Base-by-base conservation (phyloP, 495 filamentous ascomycete species). In the Xylaria cubensis region DNA sequence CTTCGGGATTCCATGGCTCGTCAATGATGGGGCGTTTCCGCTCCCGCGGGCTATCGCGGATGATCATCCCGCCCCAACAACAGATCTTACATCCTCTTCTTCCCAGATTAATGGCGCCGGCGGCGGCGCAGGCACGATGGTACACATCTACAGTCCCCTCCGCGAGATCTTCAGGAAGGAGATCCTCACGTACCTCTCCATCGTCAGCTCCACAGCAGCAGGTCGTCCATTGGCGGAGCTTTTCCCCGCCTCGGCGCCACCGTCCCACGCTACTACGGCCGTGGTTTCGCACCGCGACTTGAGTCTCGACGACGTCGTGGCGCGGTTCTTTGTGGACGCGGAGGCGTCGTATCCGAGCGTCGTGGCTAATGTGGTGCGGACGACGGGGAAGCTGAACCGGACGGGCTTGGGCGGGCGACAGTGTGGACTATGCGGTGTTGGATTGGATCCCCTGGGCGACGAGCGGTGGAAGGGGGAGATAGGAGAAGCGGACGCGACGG, bases 321-420 rank as follows among this genome's bases (percentile, higher is more conserved):
- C 84, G 59, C 90, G 94, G 55, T 99, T 97, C 77, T 96, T 99
- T 75, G 86, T 88, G 63, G 93, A 90, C 7, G 94, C 97, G 32
- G 97, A 98, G 78, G 87, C 88, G 69, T 93, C 91, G 62, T 98
- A 95, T 79, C 95, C 95, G 12, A 93, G 91, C 67, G 93, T 98
- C 34, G 96, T 99, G 73, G 90, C 94, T 19, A 99, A 99, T 77
- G 96, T 98, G 12, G 93, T 97, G 5, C 88, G 92, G 71, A 99
- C 94, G 39, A 90, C 91, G 12, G 90, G 90, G 70, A 97, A 95
- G 82, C 85, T 98, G 41, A 77, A 88, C 46, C 75, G 85, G 67
- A 65, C 65, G 15, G 3, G 21, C 61, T 72, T 12, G 50, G 69
- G 24, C 51, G 44, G 48, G 29, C 36, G 26, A 42, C 55, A 21